Evolutionary conservation across 306 rosid species (phyloP).

Genomic region (Elaeagnus macrophylla): DNA sequence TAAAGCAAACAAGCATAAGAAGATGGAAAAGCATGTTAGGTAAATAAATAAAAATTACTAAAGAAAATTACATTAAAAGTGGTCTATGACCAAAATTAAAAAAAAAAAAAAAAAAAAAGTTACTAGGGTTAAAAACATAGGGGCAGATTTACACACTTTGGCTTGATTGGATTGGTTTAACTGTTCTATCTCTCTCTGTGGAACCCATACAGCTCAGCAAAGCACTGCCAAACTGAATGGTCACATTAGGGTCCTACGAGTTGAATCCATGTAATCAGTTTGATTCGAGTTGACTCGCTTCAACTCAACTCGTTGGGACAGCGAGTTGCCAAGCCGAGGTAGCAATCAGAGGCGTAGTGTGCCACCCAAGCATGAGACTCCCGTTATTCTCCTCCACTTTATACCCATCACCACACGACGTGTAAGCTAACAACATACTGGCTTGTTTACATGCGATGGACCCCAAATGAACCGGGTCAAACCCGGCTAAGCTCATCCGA

Average conservation of each 20-base stretch:
- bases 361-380: conserved; percentile 81
- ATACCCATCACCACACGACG: conserved; percentile 64
- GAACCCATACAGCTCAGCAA: too few species aligned
- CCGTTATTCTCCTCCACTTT: conserved; percentile 71
- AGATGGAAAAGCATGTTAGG: too few species aligned
- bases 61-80: too few species aligned
- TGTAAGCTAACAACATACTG: conserved; percentile 48
- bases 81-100: too few species aligned
- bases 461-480: conserved; percentile 63
- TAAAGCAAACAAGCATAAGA: too few species aligned
- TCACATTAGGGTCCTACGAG: neutral
- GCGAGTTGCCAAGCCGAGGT: conserved; percentile 75
- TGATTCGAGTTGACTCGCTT: conserved; percentile 31
- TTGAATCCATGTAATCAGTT: neutral
- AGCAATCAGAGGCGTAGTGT: conserved; percentile 72
- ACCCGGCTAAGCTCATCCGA: conserved; percentile 51
- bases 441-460: conserved; percentile 84
- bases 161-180: too few species aligned
- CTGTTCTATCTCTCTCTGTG: too few species aligned
- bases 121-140: too few species aligned
- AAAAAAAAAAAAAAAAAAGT: too few species aligned
- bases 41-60: too few species aligned
- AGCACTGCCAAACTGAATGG: neutral
- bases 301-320: neutral
- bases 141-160: too few species aligned